Evolutionary conservation across 2,329 filamentous ascomycete species (phyloP).

Genomic region (Fusarium equiseti): DNA sequence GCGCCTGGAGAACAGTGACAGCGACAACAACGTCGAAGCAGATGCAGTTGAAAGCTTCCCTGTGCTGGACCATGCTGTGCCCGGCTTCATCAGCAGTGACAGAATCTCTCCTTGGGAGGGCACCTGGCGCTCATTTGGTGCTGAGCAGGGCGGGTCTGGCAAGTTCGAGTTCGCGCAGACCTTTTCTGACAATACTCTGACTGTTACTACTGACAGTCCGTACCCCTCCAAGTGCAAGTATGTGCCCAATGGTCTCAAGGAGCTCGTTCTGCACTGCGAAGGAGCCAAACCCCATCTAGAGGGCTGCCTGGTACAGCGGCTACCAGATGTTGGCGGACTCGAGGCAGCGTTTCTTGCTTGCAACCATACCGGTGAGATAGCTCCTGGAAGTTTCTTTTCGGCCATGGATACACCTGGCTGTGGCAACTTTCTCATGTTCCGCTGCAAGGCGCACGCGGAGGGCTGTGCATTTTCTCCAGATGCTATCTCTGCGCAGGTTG

Average conservation of each 20-base stretch:
- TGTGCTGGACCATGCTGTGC: not conserved
- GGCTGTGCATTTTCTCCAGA: not conserved
- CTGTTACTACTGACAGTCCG: conserved; percentile 6
- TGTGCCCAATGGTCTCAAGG: not conserved
- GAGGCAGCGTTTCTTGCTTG: conserved; percentile 3
- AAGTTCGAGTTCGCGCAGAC: conserved; percentile 10
- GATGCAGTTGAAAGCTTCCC: not conserved
- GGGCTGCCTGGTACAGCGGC: conserved; percentile 1
- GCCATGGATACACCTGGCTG: conserved; percentile 10
- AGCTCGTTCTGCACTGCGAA: not conserved
- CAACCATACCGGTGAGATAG: not conserved
- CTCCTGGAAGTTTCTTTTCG: not conserved
- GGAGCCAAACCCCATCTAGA: not conserved
- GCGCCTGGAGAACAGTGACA: not conserved
- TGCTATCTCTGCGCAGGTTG: not conserved
- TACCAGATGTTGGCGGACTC: not conserved
- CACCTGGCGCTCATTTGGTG: conserved; percentile 12
- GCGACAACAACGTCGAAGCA: not conserved
- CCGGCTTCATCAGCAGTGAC: not conserved
- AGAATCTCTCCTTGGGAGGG: not conserved
- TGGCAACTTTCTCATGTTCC: conserved; percentile 9
- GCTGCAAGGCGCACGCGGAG: not conserved
- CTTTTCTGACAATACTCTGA: not conserved
- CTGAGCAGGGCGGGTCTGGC: conserved; percentile 1
- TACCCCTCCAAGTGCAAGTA: not conserved